A percentile compares a stretch with the other conserved stretches of the same genome.
Conservation (phyloP, 2,329 filamentous ascomycete genomes). For the Ceratocystis destructans region DNA sequence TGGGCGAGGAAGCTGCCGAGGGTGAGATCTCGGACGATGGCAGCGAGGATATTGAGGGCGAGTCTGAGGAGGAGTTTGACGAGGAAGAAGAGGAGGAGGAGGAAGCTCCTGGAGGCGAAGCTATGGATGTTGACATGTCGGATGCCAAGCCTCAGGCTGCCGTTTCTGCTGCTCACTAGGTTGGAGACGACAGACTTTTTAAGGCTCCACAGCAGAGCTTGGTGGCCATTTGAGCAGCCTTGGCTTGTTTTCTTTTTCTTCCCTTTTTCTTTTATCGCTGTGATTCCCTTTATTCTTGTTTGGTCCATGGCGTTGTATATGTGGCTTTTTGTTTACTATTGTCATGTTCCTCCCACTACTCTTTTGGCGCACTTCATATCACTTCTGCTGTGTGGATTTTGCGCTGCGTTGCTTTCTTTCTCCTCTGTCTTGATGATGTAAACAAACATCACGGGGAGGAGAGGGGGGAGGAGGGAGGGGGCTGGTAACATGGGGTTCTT, state of each 20-base stretch:
- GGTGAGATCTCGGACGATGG: slow-evolving; percentile 58
- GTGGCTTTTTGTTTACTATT: slow-evolving; percentile 11
- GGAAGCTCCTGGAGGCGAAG: slow-evolving; percentile 29
- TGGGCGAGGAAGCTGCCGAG: slow-evolving; percentile 31
- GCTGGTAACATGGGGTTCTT: neutral
- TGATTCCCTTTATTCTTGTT: slow-evolving; percentile 14
- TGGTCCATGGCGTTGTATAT: slow-evolving; percentile 16
- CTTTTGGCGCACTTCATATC: slow-evolving; percentile 1
- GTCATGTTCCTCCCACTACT: neutral
- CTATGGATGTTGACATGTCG: slow-evolving; percentile 37
- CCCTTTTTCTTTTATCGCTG: slow-evolving; percentile 6
- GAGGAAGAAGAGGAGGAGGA: slow-evolving; percentile 37
- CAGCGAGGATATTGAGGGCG: slow-evolving; percentile 65
- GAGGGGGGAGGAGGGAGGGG: neutral
- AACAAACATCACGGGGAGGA: neutral
- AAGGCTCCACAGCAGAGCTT: slow-evolving; percentile 14
- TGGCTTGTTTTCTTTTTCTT: slow-evolving; percentile 10
- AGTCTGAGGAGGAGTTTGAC: slow-evolving; percentile 59
- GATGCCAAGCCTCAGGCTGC: slow-evolving; percentile 27
- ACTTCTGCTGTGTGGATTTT: neutral
- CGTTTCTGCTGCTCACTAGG: slow-evolving; percentile 20
- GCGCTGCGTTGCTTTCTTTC: neutral
- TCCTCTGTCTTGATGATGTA: neutral
- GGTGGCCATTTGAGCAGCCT: slow-evolving; percentile 13
- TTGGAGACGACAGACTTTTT: slow-evolving; percentile 11